Base-by-base conservation (phyloP, 768 basidiomycete genomes). In the Russula virescens region DNA sequence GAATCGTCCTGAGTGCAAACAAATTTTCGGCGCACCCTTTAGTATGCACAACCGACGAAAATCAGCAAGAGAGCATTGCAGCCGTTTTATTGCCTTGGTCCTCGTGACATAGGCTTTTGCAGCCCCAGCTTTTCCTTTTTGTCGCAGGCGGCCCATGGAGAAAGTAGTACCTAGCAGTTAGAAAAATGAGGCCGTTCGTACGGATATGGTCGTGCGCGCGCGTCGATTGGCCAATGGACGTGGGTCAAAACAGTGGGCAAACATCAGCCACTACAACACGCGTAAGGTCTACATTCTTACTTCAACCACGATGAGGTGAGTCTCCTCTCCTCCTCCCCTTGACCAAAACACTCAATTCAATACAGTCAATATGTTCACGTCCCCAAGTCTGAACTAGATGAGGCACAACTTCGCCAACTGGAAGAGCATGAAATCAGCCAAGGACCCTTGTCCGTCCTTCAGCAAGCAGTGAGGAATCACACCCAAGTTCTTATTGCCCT, bases 391-490 rank as follows among this genome's bases (percentile, higher is more conserved):
- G 97, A 98, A 78, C 82, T 98, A 60, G 94, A 98, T 73, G 97
- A 98, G 75, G 91, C 93, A 11, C 94, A 98, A 77, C 81, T 98
- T 53, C 89, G 94, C 61, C 90, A 94, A 70, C 80, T 99, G 63
- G 96, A 98, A 75, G 97, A 99, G 75, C 94, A 97, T 73, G 94
- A 98, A 77, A 97, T 98, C 76, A 94, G 91, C 61, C 95, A 98
- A 75, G 95, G 94, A n/a, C 94, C 94, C 25, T 76, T 97, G 73
- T 95, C 94, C 45, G 94, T 97, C 54, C 81, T 97, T 57, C 97
- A 99, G 75, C 94, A 97, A 75, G 91, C 95, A 35, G 97, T 99
- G 68, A 83, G 97, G 75, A 96, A 98, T 75, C 93, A 97, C 75
- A 88, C 95, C 14, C 97, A 99, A 78, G 91, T 99, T 67, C 86